Base-by-base conservation (phyloP, 1,284 basidiomycete species). In the Acaromyces ingoldii region DNA sequence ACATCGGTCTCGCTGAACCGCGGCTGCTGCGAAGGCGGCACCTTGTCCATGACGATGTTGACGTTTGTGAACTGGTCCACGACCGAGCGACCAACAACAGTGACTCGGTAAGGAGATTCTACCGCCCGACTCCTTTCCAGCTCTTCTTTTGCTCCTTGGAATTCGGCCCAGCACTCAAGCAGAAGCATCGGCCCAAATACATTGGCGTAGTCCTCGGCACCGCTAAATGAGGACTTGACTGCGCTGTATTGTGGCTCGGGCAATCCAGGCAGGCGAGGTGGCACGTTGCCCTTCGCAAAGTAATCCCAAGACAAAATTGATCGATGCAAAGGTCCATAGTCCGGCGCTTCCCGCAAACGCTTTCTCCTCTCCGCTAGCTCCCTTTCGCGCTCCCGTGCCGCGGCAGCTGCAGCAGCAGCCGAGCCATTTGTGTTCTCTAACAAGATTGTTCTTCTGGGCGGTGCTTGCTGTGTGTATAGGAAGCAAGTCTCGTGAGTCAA, bases 151-250 rank as follows among this genome's bases (percentile, higher is more conserved):
- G 89, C 83, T 70, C 89, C 82, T 30, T 79, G 71, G 51, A 97
- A 82, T 69, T 96, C 90, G 26, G 87, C 84, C 92, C 95, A 97
- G 59, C 88, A 86, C 77, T 98, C 95, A 55, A 89, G 80, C 28
- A 92, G 78, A 22, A 97, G 79, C n/a, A 98, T 80, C 1, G 95
- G 91, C 62, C 90, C 84, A 70, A 95, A 91, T 24, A 86, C 79
- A 24, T 79, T 78, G 36, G 83, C 81, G 76, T 95, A 98, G 28
- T 91, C 82, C 4, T 79, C 73, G 48, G 84, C 82, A 53, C 82
- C 81, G 2, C 67, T 65, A 72, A 96, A 97, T 6, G 81, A 0
- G 87, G 87, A 69, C 56, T 25, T 50, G 48, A 29, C 52, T 44
- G 15, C 54, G 53, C 15, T 57, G 46, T 22, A 26, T 11, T 21